Conservation (phyloP, 2,329 filamentous ascomycete species). For the Fusarium protoensiforme region DNA sequence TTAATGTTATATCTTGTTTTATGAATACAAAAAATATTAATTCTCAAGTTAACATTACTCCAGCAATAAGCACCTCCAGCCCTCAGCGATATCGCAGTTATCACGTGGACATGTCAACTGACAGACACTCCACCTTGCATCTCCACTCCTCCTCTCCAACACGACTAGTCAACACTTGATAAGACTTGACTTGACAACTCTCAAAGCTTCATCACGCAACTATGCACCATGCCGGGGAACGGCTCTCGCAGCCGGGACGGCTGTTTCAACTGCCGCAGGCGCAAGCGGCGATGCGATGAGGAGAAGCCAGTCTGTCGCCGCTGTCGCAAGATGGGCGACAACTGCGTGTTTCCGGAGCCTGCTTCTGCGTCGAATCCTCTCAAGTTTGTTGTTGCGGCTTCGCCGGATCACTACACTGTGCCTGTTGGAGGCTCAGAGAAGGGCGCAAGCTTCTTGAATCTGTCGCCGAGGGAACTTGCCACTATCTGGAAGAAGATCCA, state of each 20-base stretch:
- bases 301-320: constrained; percentile 31
- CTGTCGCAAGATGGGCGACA: constrained; percentile 22
- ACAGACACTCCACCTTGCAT: neutral
- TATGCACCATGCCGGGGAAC: constrained; percentile 34
- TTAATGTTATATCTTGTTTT: too few relatives aligned
- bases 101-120: neutral
- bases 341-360: constrained; percentile 31
- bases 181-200: neutral
- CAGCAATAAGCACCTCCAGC: too few relatives aligned
- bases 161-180: neutral
- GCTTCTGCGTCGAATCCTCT: constrained; percentile 33
- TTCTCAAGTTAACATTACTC: too few relatives aligned
- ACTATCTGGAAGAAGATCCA: constrained; percentile 1
- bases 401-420: constrained; percentile 22
- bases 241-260: constrained; percentile 39
- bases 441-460: constrained; percentile 27
- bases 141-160: neutral
- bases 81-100: neutral
- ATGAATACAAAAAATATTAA: too few relatives aligned
- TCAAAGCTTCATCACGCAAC: neutral
- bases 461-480: constrained; percentile 28
- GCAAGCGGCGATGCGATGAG: constrained; percentile 61
- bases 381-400: constrained; percentile 34
- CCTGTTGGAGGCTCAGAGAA: neutral
- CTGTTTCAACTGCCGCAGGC: constrained; percentile 60